A percentile compares a stretch with the other conserved stretches of the same genome.
These are phyloP conservation scores for Boletus rufocinnamomeus DNA, from an alignment of 768 basidiomycete species.

Conservation along the genomic window DNA sequence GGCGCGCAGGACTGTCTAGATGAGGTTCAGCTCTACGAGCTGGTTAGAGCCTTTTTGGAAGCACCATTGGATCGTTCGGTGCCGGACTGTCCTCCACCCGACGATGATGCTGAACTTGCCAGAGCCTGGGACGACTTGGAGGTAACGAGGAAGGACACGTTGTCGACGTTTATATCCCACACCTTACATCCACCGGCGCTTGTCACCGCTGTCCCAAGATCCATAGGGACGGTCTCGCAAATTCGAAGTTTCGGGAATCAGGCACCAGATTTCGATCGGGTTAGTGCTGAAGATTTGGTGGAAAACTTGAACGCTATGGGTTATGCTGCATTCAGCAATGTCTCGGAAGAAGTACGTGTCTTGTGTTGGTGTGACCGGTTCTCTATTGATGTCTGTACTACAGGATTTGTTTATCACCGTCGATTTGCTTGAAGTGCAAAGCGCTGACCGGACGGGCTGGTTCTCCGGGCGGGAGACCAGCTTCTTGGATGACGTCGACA, in stretches of 20 bases:
- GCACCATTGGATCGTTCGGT: constrained; percentile 53
- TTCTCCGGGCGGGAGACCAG: constrained; percentile 58
- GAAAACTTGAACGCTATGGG: constrained; percentile 78
- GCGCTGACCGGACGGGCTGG: constrained; percentile 79
- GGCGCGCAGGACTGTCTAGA: constrained; percentile 82
- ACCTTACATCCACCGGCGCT: constrained; percentile 58
- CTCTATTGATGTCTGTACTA: constrained; percentile 8
- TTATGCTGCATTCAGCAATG: constrained; percentile 69
- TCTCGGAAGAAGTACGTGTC: constrained; percentile 67
- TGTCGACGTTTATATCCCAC: constrained; percentile 51
- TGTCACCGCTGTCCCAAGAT: constrained; percentile 30
- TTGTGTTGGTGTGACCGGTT: neutral
- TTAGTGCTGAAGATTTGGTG: constrained; percentile 71
- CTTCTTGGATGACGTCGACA: constrained; percentile 63
- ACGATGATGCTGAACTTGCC: constrained; percentile 46
- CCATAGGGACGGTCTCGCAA: constrained; percentile 4
- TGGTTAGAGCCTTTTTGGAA: constrained; percentile 61
- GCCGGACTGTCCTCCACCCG: constrained; percentile 36
- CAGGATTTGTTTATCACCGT: constrained; percentile 78
- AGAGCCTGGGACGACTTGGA: constrained; percentile 49
- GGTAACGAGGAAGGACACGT: constrained; percentile 44
- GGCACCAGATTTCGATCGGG: constrained; percentile 63
- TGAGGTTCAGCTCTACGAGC: constrained; percentile 61
- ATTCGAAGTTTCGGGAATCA: constrained; percentile 39
- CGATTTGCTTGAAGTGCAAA: constrained; percentile 81